Percentiles rank a stretch among this genome's conserved stretches.
Conservation (phyloP, 331 rosid species). For the Malus hybrid region DNA sequence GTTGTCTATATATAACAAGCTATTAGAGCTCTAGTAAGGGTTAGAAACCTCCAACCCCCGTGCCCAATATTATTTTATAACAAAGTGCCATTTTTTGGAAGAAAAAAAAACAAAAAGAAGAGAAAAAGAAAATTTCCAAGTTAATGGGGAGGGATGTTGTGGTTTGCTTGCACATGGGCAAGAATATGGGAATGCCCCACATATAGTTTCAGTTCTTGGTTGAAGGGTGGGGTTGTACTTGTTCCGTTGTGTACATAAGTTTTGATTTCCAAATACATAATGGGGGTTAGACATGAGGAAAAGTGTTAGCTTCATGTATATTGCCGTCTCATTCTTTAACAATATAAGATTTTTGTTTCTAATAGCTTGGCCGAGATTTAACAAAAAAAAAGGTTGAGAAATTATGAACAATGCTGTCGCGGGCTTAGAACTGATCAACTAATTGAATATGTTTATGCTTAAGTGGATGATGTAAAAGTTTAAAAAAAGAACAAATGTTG, state of each 20-base stretch:
- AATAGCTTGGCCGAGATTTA: too few species aligned
- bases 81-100: too few species aligned
- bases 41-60: background rate
- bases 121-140: too few species aligned
- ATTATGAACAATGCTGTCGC: background rate
- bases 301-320: background rate
- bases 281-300: background rate
- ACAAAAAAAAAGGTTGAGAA: too few species aligned
- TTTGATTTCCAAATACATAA: background rate
- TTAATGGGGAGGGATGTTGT: too few species aligned
- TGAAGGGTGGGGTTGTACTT: background rate
- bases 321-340: too few species aligned
- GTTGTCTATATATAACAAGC: too few species aligned
- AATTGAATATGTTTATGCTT: background rate
- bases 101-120: too few species aligned
- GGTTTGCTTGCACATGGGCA: too few species aligned
- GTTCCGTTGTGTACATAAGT: background rate
- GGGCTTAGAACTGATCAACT: background rate
- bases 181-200: background rate
- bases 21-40: background rate
- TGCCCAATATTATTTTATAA: background rate
- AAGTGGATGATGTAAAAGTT: background rate
- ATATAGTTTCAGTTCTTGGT: too few species aligned
- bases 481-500: too few species aligned
- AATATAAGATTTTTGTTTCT: fast-evolving